Base-by-base conservation (phyloP, 495 filamentous ascomycete genomes). In the Penicillium herquei region DNA sequence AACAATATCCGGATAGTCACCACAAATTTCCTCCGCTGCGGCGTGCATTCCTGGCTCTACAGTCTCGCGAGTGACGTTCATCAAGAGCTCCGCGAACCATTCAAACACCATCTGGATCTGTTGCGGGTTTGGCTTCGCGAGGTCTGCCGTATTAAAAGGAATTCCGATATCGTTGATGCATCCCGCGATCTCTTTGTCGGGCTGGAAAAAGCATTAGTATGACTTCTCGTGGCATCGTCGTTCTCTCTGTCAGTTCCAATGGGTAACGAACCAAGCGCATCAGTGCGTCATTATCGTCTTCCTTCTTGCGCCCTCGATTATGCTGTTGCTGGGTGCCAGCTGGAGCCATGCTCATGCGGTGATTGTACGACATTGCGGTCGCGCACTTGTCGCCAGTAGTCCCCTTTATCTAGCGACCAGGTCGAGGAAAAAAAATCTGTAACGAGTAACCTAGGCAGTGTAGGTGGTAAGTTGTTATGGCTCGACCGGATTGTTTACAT, bases 111-210 rank as follows among this genome's bases (percentile, higher is more conserved):
- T 88, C 72, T 98, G 95, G 45, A 96, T 92, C 61, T 95, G 90
- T 52, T 91, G 84, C 10, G 95, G 86, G 61, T 96, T 94, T 5
- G 94, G 94, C 66, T 96, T 98, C 56, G 91, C 84, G 35, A 98
- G 81, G 73, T 98, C 94, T 57, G 89, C 87, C n/a, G 88, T 75
- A 2, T 83, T 87, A 70, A 97, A 96, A 4, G 83, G 82, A 49
- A 98, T 89, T 43, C 92, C 92, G 52, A 98, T 94, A 68, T 98
- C 94, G 71, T 85, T 92, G 77, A 98, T 96, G 71, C 94, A 98
- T 65, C 88, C 91, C 63, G 92, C 91, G 51, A 98, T 97, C 69
- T 98, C 94, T 61, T 81, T 83, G 66, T 97, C 92, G 37, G 83
- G 74, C 85, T 87, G 54, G 30, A n/a, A 10, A 8, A 34, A 11